Conservation (phyloP, 768 basidiomycete species). For the Boletus speciosus region DNA sequence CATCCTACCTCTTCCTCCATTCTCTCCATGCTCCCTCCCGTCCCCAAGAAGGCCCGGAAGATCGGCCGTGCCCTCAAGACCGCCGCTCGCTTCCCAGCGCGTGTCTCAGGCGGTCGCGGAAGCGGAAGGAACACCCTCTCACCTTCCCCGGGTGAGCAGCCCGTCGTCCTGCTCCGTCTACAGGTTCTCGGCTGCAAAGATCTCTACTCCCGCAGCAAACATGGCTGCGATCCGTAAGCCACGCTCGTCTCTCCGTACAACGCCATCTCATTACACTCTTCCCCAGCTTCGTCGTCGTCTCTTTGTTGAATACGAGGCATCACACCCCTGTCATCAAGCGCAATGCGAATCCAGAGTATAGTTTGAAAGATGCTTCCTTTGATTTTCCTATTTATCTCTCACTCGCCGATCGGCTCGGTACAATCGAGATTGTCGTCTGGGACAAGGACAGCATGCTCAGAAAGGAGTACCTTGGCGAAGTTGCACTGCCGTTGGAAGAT, state of each 20-base stretch:
- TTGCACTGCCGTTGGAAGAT: constrained; percentile 68
- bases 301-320: constrained; percentile 52
- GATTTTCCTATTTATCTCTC: constrained; percentile 84
- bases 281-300: constrained; percentile 66
- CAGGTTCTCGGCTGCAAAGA: constrained; percentile 64
- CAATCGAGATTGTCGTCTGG: constrained; percentile 87
- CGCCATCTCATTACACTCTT: not conserved
- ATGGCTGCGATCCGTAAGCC: constrained; percentile 78
- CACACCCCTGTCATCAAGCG: constrained; percentile 77
- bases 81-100: constrained; percentile 52
- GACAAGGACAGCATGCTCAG: constrained; percentile 79
- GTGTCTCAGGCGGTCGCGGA: constrained; percentile 41
- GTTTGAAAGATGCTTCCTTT: constrained; percentile 74
- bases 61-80: constrained; percentile 58
- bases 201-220: constrained; percentile 61
- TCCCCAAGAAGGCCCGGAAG: constrained; percentile 45
- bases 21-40: constrained; percentile 28
- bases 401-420: constrained; percentile 66
- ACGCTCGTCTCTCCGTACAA: not conserved
- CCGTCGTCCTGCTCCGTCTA: constrained; percentile 62
- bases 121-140: constrained; percentile 35
- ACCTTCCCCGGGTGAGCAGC: constrained; percentile 59
- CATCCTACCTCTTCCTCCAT: not conserved
- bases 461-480: constrained; percentile 95
- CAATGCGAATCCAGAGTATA: constrained; percentile 63